Evolutionary conservation across 768 basidiomycete genomes (phyloP), one percentile per base, ranked within the genome.

Genomic region (Suillus tomentosus): DNA sequence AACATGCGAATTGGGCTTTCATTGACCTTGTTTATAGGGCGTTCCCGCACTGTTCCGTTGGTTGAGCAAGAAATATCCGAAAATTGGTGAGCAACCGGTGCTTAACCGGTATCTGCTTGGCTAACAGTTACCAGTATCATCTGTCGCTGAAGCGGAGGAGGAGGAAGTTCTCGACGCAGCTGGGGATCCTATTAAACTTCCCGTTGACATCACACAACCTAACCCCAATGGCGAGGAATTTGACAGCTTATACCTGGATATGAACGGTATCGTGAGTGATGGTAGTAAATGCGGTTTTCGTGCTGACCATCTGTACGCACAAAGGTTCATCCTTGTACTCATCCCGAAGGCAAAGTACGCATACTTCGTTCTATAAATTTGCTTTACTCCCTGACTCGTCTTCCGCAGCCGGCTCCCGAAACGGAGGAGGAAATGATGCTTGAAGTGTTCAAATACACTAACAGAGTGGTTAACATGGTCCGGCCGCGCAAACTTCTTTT

Each of bases 391-490:
- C 60, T 62, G 19, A 62, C 45, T 57, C 56, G 24, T 39, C 51
- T 51, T 58, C 39, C 55, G 45, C 69, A 96, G 90, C 95, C 96
- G 42, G 88, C 97, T 6, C 97, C 97, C 0, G 94, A 97, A 77
- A 98, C 95, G 2, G 97, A 99, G 75, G 94, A 95, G 73, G 95
- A 97, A 59, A 99, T 99, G 97, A 99, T 99, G 97, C 73, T 94
- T 6, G 97, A 98, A 76, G 84, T 99, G 39, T 99, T 99, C 81
- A 87, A 84, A 60, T 99, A 99, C 79, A 99, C 97, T 0, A 95
- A 99, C 73, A 86, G 97, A 50, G 91, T 99, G 31, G 95, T 99
- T 31, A 94, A 95, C 75, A 99, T 99, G 96, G 78, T 97, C 62
- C 83, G 97, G 66, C 97, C 97, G 0, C 86, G 97, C 63, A 98